Evolutionary conservation across 1,284 basidiomycete genomes (phyloP).

Genomic region (Takashimella tepidaria): DNA sequence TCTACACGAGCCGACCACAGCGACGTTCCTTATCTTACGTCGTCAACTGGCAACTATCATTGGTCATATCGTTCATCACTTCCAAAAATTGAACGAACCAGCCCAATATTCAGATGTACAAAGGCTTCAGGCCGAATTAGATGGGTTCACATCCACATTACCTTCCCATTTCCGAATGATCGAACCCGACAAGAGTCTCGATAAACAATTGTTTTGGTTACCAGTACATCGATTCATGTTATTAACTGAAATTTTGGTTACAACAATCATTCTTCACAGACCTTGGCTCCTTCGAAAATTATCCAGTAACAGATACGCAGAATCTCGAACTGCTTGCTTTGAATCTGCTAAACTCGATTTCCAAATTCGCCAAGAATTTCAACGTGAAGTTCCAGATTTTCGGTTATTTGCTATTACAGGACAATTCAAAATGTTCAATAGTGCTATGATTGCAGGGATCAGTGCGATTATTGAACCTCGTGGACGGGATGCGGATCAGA

Average conservation of each 20-base stretch:
- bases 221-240: slow-evolving; percentile 46
- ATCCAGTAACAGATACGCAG: slow-evolving; percentile 40
- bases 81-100: slow-evolving; percentile 77
- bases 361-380: slow-evolving; percentile 42
- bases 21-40: slow-evolving; percentile 83
- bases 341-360: slow-evolving; percentile 46
- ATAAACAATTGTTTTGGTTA: slow-evolving; percentile 51
- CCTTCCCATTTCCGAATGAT: slow-evolving; percentile 58
- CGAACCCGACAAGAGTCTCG: slow-evolving; percentile 71
- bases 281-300: slow-evolving; percentile 44
- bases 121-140: slow-evolving; percentile 75
- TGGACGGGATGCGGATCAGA: slow-evolving; percentile 41
- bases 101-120: slow-evolving; percentile 83
- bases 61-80: slow-evolving; percentile 89
- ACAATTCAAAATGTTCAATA: slow-evolving; percentile 47
- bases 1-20: slow-evolving; percentile 61
- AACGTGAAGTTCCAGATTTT: slow-evolving; percentile 37
- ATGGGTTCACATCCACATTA: slow-evolving; percentile 67
- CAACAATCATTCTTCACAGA: slow-evolving; percentile 46
- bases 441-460: slow-evolving; percentile 49
- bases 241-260: slow-evolving; percentile 44
- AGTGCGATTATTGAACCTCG: slow-evolving; percentile 47
- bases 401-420: slow-evolving; percentile 28
- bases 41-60: slow-evolving; percentile 78
- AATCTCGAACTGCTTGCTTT: slow-evolving; percentile 43